These are phyloP conservation scores for Linnemannia elongata DNA, from an alignment of 192 early-diverging fungal genomes.

Conservation along the genomic window DNA sequence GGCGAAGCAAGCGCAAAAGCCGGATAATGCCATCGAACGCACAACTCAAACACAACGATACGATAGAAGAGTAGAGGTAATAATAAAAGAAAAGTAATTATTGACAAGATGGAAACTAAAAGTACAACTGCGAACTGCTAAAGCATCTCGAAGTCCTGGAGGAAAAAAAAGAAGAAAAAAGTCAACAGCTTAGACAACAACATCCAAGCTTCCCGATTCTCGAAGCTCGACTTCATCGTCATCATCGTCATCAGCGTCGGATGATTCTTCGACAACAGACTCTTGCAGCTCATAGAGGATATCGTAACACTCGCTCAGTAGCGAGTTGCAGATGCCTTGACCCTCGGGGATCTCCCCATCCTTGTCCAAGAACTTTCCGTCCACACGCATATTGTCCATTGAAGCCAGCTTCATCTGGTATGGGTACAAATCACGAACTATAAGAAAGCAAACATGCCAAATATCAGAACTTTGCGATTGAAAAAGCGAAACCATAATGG, in stretches of 20 bases:
- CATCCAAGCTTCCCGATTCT: conserved; percentile 44
- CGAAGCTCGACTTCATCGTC: conserved; percentile 31
- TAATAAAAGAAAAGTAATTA: not conserved
- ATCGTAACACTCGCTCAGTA: conserved; percentile 93
- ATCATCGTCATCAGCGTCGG: conserved; percentile 17
- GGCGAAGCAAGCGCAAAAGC: conserved; percentile 53
- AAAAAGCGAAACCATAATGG: not conserved
- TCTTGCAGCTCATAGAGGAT: conserved; percentile 82
- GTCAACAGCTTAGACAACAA: conserved; percentile 29
- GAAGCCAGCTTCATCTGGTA: conserved; percentile 91
- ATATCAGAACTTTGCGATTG: not conserved
- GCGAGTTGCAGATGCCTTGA: conserved; percentile 86
- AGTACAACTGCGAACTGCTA: not conserved
- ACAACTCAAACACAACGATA: not conserved
- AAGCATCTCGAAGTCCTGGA: not conserved
- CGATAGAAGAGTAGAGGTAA: not conserved
- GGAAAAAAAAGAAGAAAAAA: not conserved
- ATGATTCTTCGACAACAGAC: conserved; percentile 59
- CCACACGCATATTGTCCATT: conserved; percentile 84
- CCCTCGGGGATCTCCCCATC: conserved; percentile 88
- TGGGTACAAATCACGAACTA: conserved; percentile 81
- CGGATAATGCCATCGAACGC: not conserved
- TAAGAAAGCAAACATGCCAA: conserved; percentile 1
- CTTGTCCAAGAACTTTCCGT: conserved; percentile 90
- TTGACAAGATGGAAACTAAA: not conserved